phyloP scores from a whole-genome alignment of 805 yeast genomes.

The Candida germanica region DNA sequence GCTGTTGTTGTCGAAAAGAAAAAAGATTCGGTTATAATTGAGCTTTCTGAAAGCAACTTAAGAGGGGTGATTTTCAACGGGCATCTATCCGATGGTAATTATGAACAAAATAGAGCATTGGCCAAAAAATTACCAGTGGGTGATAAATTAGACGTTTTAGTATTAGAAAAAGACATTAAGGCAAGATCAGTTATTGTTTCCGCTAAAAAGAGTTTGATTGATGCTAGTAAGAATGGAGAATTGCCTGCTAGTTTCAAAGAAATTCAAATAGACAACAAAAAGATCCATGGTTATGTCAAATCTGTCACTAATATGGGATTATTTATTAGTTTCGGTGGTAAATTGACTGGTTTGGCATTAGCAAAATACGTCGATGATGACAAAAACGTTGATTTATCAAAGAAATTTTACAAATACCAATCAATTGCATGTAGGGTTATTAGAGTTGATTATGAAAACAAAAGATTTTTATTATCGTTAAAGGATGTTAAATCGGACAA shows the following conservation, averaged over 20 bases:
- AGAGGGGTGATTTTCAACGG: conserved; percentile 73
- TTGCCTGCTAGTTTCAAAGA: conserved; percentile 65
- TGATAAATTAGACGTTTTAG: conserved; percentile 54
- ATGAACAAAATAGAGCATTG: conserved; percentile 65
- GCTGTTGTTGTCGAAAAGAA: conserved; percentile 70
- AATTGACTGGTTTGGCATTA: conserved; percentile 77
- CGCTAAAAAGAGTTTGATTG: conserved; percentile 62
- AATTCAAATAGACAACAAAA: conserved; percentile 38
- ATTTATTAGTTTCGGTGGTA: conserved; percentile 78
- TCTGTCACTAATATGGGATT: conserved; percentile 78
- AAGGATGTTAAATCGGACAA: conserved; percentile 28
- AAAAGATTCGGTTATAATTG: conserved; percentile 69
- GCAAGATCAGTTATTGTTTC: conserved; percentile 61
- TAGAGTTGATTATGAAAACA: conserved; percentile 63
- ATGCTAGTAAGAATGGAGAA: conserved; percentile 50
- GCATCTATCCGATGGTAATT: conserved; percentile 74
- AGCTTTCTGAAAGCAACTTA: conserved; percentile 47
- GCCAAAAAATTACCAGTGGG: conserved; percentile 66
- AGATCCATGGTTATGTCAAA: conserved; percentile 71
- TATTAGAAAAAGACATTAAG: conserved; percentile 63
- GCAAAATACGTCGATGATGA: conserved; percentile 65
- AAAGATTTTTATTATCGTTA: conserved; percentile 68
- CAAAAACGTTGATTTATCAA: conserved; percentile 48
- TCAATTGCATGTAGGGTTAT: conserved; percentile 68
- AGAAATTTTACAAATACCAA: conserved; percentile 60